Percentiles rank a stretch among this genome's conserved stretches.
Evolutionary conservation across 2,329 filamentous ascomycete species (phyloP).

Genomic region (Atkinsonella hypoxylon): DNA sequence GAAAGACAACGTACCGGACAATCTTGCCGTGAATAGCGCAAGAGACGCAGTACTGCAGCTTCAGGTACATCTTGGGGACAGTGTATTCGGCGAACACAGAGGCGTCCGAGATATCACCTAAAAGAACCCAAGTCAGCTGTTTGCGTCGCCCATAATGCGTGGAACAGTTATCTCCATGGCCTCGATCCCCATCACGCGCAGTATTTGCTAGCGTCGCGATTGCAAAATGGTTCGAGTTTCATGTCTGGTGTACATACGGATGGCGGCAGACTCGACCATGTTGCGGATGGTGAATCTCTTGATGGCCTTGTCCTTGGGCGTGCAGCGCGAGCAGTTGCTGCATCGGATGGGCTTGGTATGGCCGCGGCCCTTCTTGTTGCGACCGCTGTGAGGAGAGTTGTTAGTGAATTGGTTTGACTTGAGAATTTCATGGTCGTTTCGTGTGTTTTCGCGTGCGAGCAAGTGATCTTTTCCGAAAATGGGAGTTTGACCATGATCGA

Average conservation of each 20-base stretch:
- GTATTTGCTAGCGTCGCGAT: neutral
- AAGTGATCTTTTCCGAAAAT: constrained; percentile 7
- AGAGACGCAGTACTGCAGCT: constrained; percentile 99
- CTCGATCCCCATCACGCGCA: neutral
- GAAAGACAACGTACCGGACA: constrained; percentile 79
- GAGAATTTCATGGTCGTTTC: neutral
- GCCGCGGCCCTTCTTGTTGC: constrained; percentile 99
- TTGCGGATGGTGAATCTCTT: constrained; percentile 99
- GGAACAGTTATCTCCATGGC: neutral
- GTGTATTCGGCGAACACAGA: constrained; percentile 99
- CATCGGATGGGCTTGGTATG: constrained; percentile 97
- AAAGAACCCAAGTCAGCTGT: constrained; percentile 5
- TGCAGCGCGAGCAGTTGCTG: constrained; percentile 68
- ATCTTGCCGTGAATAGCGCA: constrained; percentile 99
- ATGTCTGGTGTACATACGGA: constrained; percentile 59
- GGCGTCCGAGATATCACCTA: constrained; percentile 99
- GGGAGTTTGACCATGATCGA: constrained; percentile 1
- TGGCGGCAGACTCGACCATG: constrained; percentile 99
- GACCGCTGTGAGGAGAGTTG: constrained; percentile 50
- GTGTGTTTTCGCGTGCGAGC: constrained; percentile 1
- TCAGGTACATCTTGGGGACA: constrained; percentile 99
- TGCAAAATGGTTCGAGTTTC: neutral
- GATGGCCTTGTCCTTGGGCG: constrained; percentile 99
- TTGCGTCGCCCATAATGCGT: neutral
- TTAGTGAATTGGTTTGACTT: constrained; percentile 11